Percentiles rank a stretch among this genome's conserved stretches.
Conservation (phyloP, 257 asterid species). For the Jasminum sambac region DNA sequence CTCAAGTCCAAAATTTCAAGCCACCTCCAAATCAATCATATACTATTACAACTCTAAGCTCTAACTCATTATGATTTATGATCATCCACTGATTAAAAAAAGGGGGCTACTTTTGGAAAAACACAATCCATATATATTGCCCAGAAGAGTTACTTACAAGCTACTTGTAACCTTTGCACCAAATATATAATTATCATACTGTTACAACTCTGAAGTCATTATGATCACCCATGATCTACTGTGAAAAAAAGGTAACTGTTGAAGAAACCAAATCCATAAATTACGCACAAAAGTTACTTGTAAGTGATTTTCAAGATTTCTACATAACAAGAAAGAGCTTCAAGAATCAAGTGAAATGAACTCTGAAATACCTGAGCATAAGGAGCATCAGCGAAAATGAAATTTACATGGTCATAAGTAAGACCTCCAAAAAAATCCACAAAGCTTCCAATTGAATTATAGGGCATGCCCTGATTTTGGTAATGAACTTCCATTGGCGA, state of each 20-base stretch:
- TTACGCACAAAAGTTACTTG: not conserved
- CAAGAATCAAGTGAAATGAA: not conserved
- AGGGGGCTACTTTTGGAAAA: no score
- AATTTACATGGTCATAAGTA: constrained; percentile 82
- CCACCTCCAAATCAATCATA: no score
- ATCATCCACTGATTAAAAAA: no score
- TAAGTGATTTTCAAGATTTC: not conserved
- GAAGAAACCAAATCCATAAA: not conserved
- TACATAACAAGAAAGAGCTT: constrained; percentile 1
- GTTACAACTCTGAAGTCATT: not conserved
- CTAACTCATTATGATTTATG: no score
- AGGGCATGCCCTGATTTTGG: constrained; percentile 65
- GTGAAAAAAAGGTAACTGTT: not conserved
- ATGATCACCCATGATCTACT: not conserved
- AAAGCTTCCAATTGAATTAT: constrained; percentile 80
- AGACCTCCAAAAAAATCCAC: constrained; percentile 92
- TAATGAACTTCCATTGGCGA: constrained; percentile 65
- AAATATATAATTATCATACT: no score
- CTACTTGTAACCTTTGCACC: no score
- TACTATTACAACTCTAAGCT: no score
- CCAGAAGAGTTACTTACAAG: no score
- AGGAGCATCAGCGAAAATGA: constrained; percentile 68
- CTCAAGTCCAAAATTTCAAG: not conserved
- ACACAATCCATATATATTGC: no score
- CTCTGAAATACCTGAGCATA: constrained; percentile 63